phyloP scores from a whole-genome alignment of 208 protist species.

The Leishmania braziliensis region DNA sequence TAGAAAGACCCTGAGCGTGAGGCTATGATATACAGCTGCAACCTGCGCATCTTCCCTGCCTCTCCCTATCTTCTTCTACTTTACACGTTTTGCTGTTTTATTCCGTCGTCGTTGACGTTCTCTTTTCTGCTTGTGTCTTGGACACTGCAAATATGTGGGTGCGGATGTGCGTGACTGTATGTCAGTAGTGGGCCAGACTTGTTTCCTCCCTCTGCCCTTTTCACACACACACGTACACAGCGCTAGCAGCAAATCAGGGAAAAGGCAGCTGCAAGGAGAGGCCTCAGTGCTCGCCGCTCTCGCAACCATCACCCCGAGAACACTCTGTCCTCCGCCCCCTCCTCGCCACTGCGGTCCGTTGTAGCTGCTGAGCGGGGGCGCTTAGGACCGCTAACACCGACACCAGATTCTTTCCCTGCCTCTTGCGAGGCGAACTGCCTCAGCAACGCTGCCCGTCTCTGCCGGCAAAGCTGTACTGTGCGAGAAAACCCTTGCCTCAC shows the following conservation, averaged over 20 bases:
- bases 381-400: slow-evolving; percentile 3
- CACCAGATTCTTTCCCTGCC: background rate
- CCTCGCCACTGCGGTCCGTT: background rate
- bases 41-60: background rate
- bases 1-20: background rate
- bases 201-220: background rate
- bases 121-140: background rate
- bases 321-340: background rate
- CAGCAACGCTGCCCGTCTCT: slow-evolving; percentile 12
- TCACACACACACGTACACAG: background rate
- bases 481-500: slow-evolving; percentile 60
- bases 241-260: background rate
- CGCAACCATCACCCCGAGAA: background rate
- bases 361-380: slow-evolving; percentile 2
- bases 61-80: background rate
- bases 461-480: slow-evolving; percentile 29
- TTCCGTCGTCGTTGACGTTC: background rate
- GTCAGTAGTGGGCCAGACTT: background rate
- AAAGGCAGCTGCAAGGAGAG: background rate
- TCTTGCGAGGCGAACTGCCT: slow-evolving; percentile 1
- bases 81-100: background rate
- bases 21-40: background rate
- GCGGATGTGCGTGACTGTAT: background rate
- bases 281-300: background rate
- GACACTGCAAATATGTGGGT: background rate